These are phyloP conservation scores for Talaromyces sp. DNA, from an alignment of 2,329 filamentous ascomycete species.

Conservation along the genomic window DNA sequence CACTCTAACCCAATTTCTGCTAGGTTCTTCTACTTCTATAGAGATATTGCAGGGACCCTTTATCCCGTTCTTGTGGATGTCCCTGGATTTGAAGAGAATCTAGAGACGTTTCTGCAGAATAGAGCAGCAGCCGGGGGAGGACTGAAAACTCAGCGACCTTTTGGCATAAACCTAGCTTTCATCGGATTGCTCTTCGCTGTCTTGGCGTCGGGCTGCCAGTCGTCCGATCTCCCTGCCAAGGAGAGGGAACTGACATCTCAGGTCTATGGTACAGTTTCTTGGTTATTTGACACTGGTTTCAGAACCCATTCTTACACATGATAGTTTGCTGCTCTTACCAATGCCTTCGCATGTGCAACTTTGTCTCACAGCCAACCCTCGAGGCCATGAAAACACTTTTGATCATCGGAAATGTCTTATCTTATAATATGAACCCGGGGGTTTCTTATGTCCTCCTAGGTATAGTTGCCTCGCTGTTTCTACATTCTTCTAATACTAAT, in stretches of 20 bases:
- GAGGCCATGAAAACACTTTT: conserved; percentile 60
- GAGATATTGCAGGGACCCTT: conserved; percentile 55
- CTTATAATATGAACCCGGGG: conserved; percentile 62
- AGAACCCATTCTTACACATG: conserved; percentile 19
- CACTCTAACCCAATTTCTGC: conserved; percentile 5
- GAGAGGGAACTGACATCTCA: conserved; percentile 61
- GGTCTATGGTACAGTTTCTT: conserved; percentile 49
- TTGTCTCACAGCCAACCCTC: conserved; percentile 57
- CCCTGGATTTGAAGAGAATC: conserved; percentile 50
- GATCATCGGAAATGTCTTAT: conserved; percentile 59
- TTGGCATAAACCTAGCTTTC: conserved; percentile 55
- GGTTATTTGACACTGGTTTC: neutral
- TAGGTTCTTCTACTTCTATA: conserved; percentile 54
- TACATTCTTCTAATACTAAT: neutral
- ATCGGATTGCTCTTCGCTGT: conserved; percentile 59
- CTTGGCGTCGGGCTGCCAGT: conserved; percentile 60
- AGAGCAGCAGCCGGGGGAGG: conserved; percentile 41
- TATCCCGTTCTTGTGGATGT: conserved; percentile 59
- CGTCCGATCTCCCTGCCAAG: conserved; percentile 53
- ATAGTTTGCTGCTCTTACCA: conserved; percentile 61
- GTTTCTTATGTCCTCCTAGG: conserved; percentile 59
- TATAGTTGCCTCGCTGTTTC: conserved; percentile 16
- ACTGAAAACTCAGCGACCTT: conserved; percentile 48
- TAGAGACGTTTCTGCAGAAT: conserved; percentile 51
- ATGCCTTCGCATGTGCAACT: conserved; percentile 60